Evolutionary conservation across 1,284 basidiomycete species (phyloP), one percentile per base, ranked within the genome.

Genomic region (Moesziomyces globuligerus): DNA sequence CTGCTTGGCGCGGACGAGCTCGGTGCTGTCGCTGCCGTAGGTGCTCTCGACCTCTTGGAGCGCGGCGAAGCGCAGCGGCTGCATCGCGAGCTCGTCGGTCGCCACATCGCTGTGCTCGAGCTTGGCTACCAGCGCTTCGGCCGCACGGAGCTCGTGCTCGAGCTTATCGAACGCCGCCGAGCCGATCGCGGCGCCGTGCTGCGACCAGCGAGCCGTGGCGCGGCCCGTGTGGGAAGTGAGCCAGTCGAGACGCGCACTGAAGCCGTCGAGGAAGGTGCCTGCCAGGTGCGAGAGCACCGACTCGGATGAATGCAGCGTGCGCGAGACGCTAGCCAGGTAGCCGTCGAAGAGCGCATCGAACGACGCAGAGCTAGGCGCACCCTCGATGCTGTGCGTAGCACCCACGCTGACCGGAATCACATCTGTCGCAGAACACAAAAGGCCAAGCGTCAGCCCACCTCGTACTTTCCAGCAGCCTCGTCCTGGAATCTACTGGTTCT

Each of bases 321-420:
- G 41, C n/a, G 62, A 46, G 4, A 70, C 38, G 26, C 49, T 42
- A 32, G 39, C 21, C 32, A 69, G 26, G 55, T 75, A 75, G 48
- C 51, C 50, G 39, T 66, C 46, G 15, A 75, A 52, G 5, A 75
- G 56, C 10, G 73, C 70, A 15, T 75, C 73, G 29, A 75, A 73
- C 10, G 65, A 66, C 26, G 34, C 21, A 29, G 60, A 48, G 39
- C 40, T 43, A 20, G 66, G 73, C 13, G 66, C 50, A 2, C 9
- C 24, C 8, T 46, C 36, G 45, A 75, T 54, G 46, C 17, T 61
- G 56, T 75, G 69, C 8, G 67, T 75, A n/a, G 70, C 56, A 3
- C 29, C 45, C 1, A 74, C 28, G 7, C 47, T 41, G 34, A 21
- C 39, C 0, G 72, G 72, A 34, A 74, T 60, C 34, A 67, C 51